Base-by-base conservation (phyloP, 2,329 filamentous ascomycete genomes). In the Pestalotiopsis sp. region DNA sequence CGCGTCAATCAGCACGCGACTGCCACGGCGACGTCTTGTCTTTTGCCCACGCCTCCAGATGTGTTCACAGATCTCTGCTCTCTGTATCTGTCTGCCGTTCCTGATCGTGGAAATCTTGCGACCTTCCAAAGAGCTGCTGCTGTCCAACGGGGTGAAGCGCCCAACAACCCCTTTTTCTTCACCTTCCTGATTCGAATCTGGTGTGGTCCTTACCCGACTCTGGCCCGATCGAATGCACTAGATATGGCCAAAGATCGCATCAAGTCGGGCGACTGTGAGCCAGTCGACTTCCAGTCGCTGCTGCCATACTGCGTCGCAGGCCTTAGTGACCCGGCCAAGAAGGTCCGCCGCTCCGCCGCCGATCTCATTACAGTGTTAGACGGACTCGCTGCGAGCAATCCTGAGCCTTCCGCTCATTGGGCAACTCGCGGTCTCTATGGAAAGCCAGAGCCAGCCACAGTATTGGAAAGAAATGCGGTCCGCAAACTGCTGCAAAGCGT, bases 221-320 rank as follows among this genome's bases (percentile, higher is more conserved):
- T 92, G 60, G 91, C 90, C 3, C 89, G 93, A 71, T 85, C 87
- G 67, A 87, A 90, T 9, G 93, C 94, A 12, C 80, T 97, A 63
- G 88, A 90, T 56, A 85, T 89, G 75, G 86, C 89, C 14, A 88
- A 89, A 69, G 83, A 83, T 38, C 83, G 85, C 31, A 78, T 94
- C 20, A 87, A 88, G 66, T 79, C 81, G 11, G 80, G 80, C 14
- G 84, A 86, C 68, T 83, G 82, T 66, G 78, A 76, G 25, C 82
- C 82, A 23, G 76, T 87, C 7, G 92, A 97, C 77, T 85, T 95
- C 63, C 95, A 98, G 77, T 88, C 89, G 12, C 78, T 98, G 20
- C 77, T 97, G n/a, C 95, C 95, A 2, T 98, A 97, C 80, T 84
- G 91, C 39, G 82, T 98, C 60, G 84, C 87, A 49, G 92, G 92